Percentiles rank a stretch among this genome's conserved stretches.
Evolutionary conservation across 2,329 filamentous ascomycete species (phyloP).

Genomic region (Chaetomium sp.): DNA sequence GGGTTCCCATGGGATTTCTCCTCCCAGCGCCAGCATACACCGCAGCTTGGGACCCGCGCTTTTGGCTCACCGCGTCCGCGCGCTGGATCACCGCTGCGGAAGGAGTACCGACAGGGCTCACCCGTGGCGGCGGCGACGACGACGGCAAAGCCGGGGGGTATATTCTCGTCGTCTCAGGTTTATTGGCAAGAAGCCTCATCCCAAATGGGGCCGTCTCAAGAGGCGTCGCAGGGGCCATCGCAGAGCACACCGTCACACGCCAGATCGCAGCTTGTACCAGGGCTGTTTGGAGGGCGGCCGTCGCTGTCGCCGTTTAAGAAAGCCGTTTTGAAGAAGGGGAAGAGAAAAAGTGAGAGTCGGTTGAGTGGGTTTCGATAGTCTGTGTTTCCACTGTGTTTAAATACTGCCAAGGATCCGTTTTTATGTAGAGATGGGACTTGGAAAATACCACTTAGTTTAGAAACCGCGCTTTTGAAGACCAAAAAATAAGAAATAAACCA

Average conservation of each 20-base stretch:
- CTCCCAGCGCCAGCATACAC: not conserved
- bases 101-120: conserved; percentile 12
- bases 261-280: conserved; percentile 19
- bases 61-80: conserved; percentile 13
- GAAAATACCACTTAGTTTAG: too few relatives aligned
- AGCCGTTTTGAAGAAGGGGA: conserved; percentile 16
- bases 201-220: not conserved
- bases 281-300: conserved; percentile 17
- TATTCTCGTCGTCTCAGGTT: not conserved
- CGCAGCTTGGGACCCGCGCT: not conserved
- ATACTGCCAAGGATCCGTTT: too few relatives aligned
- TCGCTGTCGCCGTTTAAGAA: conserved; percentile 14
- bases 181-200: too few relatives aligned
- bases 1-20: conserved; percentile 6
- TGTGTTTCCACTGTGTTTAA: too few relatives aligned
- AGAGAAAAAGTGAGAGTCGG: conserved; percentile 18
- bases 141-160: not conserved
- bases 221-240: not conserved
- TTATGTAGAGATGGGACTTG: too few relatives aligned
- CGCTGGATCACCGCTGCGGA: conserved; percentile 12
- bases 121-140: not conserved
- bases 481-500: too few relatives aligned
- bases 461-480: too few relatives aligned
- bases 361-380: conserved; percentile 20
- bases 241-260: conserved; percentile 16